Evolutionary conservation across 352 stramenopile genomes (phyloP).

Genomic region (Phytophthora pistaciae): DNA sequence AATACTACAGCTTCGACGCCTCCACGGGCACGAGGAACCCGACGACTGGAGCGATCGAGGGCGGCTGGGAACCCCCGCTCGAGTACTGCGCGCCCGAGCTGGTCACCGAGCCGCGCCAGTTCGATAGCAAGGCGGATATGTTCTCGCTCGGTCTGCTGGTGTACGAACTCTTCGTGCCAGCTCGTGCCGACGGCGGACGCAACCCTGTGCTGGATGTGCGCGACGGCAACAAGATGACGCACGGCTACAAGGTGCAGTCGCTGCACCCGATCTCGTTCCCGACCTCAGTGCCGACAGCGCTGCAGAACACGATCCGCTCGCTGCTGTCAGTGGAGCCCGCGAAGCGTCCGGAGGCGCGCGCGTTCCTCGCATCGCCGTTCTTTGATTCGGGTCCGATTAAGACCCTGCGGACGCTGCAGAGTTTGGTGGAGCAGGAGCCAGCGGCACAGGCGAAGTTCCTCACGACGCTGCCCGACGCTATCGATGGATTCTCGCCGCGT

Average conservation of each 20-base stretch:
- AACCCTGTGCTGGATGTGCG: constrained; percentile 85
- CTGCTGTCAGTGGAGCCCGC: constrained; percentile 70
- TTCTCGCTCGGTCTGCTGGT: constrained; percentile 88
- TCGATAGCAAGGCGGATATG: constrained; percentile 85
- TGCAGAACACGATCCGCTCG: constrained; percentile 89
- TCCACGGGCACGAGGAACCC: constrained; percentile 67
- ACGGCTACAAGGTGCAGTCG: constrained; percentile 91
- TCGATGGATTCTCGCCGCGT: constrained; percentile 81
- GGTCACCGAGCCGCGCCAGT: constrained; percentile 84
- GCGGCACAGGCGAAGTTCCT: constrained; percentile 86
- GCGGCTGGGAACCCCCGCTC: constrained; percentile 83
- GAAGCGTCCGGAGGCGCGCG: constrained; percentile 73
- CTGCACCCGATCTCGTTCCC: constrained; percentile 89
- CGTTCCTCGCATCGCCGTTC: constrained; percentile 86
- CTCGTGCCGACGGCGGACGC: constrained; percentile 78
- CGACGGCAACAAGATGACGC: constrained; percentile 91
- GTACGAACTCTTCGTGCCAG: constrained; percentile 87
- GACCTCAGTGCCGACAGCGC: constrained; percentile 70
- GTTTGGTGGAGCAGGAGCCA: constrained; percentile 85
- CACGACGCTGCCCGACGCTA: constrained; percentile 70
- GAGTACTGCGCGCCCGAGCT: constrained; percentile 90
- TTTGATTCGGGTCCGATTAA: constrained; percentile 90
- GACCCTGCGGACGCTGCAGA: constrained; percentile 82
- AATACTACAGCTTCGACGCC: constrained; percentile 80
- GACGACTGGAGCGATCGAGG: constrained; percentile 60